Evolutionary conservation across 257 asterid species (phyloP).

Genomic region (Avicennia marina): DNA sequence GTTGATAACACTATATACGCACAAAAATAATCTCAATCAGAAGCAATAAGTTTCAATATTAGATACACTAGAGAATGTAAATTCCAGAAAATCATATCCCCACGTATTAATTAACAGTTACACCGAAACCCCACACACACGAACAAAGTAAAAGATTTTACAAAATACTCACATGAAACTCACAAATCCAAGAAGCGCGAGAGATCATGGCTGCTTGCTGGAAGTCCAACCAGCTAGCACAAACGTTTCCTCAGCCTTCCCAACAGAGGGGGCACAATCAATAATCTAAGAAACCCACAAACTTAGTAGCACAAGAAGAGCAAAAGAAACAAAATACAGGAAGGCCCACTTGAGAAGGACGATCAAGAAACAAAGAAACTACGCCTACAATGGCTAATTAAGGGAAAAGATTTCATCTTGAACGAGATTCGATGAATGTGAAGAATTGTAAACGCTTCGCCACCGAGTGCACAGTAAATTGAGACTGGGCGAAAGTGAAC

Average conservation of each 20-base stretch:
- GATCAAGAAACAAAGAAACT: neutral
- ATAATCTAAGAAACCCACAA: neutral
- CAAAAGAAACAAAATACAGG: neutral
- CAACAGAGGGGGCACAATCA: neutral
- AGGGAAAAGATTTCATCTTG: conserved; percentile 6
- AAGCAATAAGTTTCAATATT: neutral
- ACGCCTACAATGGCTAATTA: neutral
- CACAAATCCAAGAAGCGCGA: neutral
- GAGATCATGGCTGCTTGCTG: neutral
- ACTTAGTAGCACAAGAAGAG: neutral
- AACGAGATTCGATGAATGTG: neutral
- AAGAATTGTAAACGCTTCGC: neutral
- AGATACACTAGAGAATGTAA: neutral
- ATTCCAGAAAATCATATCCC: neutral
- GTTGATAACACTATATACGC: neutral
- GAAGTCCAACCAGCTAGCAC: neutral
- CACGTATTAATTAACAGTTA: neutral
- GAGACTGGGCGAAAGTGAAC: too few relatives aligned
- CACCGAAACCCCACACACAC: neutral
- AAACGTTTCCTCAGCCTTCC: neutral
- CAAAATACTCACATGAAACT: neutral
- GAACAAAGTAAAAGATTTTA: neutral
- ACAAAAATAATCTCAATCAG: neutral
- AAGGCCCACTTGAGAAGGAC: conserved; percentile 3
- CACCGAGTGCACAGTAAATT: too few relatives aligned